Base-by-base conservation (phyloP, 108 stramenopile species). In the Nitzschia palea region DNA sequence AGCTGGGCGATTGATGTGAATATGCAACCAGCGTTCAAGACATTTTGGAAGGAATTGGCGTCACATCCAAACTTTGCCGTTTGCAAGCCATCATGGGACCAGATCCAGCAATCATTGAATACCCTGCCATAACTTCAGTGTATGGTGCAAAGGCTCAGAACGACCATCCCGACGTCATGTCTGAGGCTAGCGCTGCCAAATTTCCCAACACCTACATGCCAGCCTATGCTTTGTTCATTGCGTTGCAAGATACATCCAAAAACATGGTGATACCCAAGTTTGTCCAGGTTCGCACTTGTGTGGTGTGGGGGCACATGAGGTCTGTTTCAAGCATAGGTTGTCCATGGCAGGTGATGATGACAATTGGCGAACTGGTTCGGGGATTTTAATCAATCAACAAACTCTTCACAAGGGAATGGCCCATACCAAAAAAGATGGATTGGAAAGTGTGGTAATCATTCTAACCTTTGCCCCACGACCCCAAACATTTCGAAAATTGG, bases 281-380 rank as follows among this genome's bases (percentile, higher is more conserved):
- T 86, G 85, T 68, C 85, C 85, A 5, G 85, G 85, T 36, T 78
- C 74, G 6, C 79, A 82, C 23, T 35, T 73, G 56, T 85, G 84
- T 44, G 37, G 45, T 2, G 40, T 1, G 25, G 51, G 17, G 51
- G 51, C 1, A 1, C 14, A 68, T n/a, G 50, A 51, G 8, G 50
- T 44, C 33, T 74, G 72, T 45, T 35, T 26, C 12, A 42, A 44
- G 5, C 25, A 74, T 26, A 40, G 33, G 6, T 43, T 71, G 10
- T 47, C 57, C 10, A 58, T 70, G 31, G 71, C 74, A 15, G 79
- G 68, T 12, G n/a, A 33, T 0, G 32, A 53, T 33, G 52, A 15
- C 10, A 14, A 64, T 33, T 80, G 80, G 80, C 43, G 22, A 0
- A 60, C 35, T 33, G 85, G 85, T 60, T 51, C 52, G 29, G 85